Evolutionary conservation across 2,329 filamentous ascomycete species (phyloP), one percentile per base, ranked within the genome.

Genomic region (Sporothrix brunneoviolacea): DNA sequence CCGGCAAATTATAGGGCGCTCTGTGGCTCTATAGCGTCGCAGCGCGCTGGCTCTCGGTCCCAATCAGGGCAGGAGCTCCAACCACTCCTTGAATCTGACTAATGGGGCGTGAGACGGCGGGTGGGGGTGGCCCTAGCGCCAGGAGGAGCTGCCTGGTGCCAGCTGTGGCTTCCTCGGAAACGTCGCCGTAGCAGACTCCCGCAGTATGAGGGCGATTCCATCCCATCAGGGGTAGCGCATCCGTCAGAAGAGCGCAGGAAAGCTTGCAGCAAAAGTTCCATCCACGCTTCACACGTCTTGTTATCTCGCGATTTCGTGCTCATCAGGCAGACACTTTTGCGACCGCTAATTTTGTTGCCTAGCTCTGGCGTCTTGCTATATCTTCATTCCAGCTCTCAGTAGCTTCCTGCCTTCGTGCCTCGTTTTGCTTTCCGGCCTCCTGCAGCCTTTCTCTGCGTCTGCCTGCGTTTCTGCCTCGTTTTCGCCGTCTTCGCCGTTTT

Each of bases 211-310:
- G 41, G 13, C 30, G 8, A 36, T 24, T 27, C 30, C 41, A 35
- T 22, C 24, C 44, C 35, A 37, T 50, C 48, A 50, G 48, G 47
- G 48, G 48, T 33, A 27, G 30, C 33, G 24, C 47, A 27, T 50
- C 48, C 36, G 48, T 38, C 48, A 30, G 38, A 49, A n/a, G 47
- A 33, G 27, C 39, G 46, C 46, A 48, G 46, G 46, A 35, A 33
- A 12, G 13, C 21, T 48, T 27, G 19, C 46, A 16, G 33, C 43
- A 45, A 18, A 37, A 38, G n/a, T 22, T 21, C 27, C 19, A 15
- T 9, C 4, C 4, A 15, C 37, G 22, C 38, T 37, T 42, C 21
- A 21, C 32, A 48, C 43, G 40, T 28, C 41, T 12, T 37, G 21
- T n/a, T 19, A 41, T 42, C 33, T 37, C 38, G 30, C 47, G 30